phyloP scores from a whole-genome alignment of 441 rosid genomes.

The Euphorbia celastroides region DNA sequence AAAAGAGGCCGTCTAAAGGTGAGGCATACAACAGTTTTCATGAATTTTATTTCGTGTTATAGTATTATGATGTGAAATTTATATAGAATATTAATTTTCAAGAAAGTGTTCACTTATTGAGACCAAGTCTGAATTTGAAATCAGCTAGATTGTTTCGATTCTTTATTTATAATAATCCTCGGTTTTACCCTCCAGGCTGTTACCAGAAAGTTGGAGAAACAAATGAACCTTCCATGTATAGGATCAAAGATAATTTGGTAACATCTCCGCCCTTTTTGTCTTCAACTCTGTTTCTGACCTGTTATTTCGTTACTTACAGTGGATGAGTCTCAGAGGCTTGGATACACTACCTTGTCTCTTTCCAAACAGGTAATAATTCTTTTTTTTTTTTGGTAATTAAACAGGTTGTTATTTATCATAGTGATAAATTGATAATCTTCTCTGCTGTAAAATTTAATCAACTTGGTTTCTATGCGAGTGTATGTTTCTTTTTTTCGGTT shows the following conservation, averaged over 20 bases:
- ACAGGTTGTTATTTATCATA: too few relatives aligned
- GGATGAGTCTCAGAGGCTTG: slow-evolving; percentile 54
- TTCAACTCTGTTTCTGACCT: background rate
- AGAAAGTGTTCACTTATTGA: background rate
- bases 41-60: background rate
- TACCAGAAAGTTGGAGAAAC: slow-evolving; percentile 53
- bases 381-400: background rate
- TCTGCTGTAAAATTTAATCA: background rate
- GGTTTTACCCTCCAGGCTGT: slow-evolving; percentile 38
- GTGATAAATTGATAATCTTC: too few relatives aligned
- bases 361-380: slow-evolving; percentile 59
- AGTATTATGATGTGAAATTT: background rate
- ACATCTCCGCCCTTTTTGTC: slow-evolving; percentile 8
- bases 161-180: slow-evolving; percentile 1
- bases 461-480: background rate
- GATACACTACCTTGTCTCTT: slow-evolving; percentile 61
- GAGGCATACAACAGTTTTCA: slow-evolving; percentile 19
- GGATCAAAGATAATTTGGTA: slow-evolving; percentile 72
- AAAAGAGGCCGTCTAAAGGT: slow-evolving; percentile 93
- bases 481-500: background rate
- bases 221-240: slow-evolving; percentile 54
- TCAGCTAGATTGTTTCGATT: background rate
- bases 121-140: background rate
- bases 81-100: background rate
- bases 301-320: background rate